Percentiles rank a stretch among this genome's conserved stretches.
These are phyloP conservation scores for Laburnicola sp. DNA, from an alignment of 2,329 filamentous ascomycete genomes.

Conservation along the genomic window DNA sequence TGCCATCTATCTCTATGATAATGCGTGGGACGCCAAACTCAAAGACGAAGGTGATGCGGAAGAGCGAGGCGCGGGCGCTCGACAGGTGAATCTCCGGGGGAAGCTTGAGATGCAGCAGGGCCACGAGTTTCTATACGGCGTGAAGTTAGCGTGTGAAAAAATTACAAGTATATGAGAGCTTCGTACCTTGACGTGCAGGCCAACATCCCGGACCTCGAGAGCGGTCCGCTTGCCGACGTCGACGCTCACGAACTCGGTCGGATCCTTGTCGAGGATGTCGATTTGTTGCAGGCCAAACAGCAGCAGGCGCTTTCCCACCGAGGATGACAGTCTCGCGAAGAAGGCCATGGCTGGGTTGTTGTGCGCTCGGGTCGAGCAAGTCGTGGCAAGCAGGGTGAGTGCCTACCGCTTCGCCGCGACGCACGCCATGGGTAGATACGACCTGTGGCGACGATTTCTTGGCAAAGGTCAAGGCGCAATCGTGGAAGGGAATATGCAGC, in stretches of 20 bases:
- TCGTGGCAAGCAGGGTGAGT: slow-evolving; percentile 26
- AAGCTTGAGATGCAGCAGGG: slow-evolving; percentile 65
- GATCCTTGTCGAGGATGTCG: slow-evolving; percentile 85
- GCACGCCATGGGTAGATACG: slow-evolving; percentile 33
- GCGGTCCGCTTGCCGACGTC: slow-evolving; percentile 79
- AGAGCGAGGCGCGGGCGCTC: slow-evolving; percentile 72
- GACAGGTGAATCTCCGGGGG: slow-evolving; percentile 71
- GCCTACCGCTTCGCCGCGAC: slow-evolving; percentile 32
- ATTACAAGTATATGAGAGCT: neutral
- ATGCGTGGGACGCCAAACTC: slow-evolving; percentile 88
- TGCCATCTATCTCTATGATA: slow-evolving; percentile 76
- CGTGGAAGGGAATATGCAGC: neutral
- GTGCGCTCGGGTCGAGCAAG: slow-evolving; percentile 8
- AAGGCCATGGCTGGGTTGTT: slow-evolving; percentile 60
- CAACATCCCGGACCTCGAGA: slow-evolving; percentile 85
- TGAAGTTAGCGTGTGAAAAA: slow-evolving; percentile 18
- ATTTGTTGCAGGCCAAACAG: slow-evolving; percentile 82
- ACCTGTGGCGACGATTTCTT: neutral
- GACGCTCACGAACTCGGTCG: slow-evolving; percentile 84
- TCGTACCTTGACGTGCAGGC: slow-evolving; percentile 73
- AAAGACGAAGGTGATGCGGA: slow-evolving; percentile 82
- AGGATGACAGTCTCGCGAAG: slow-evolving; percentile 69
- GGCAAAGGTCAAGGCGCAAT: neutral
- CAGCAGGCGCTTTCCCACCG: slow-evolving; percentile 82
- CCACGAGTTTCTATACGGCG: slow-evolving; percentile 75